Percentiles rank a stretch among this genome's conserved stretches.
Conservation (phyloP, 1,284 basidiomycete genomes). For the Cerrena zonata region DNA sequence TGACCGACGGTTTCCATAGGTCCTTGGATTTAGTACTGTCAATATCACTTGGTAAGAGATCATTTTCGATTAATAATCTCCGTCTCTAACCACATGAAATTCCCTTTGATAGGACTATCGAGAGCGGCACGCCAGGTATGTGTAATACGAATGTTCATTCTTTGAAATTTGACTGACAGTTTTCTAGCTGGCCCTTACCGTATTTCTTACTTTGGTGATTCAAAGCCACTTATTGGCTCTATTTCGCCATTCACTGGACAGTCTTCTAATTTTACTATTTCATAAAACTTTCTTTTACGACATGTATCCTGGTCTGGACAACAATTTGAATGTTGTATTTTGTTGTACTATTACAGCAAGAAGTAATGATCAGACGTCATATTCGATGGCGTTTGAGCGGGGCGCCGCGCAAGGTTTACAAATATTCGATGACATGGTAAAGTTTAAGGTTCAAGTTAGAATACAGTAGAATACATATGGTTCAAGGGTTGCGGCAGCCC, state of each 20-base stretch:
- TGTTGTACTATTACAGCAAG: too few species aligned
- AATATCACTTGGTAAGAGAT: conserved; percentile 54
- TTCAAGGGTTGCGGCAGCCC: too few species aligned
- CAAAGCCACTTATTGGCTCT: conserved; percentile 57
- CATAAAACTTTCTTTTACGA: too few species aligned
- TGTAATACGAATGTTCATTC: conserved; percentile 29
- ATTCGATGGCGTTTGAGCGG: too few species aligned
- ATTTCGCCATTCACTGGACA: conserved; percentile 58
- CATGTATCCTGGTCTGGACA: too few species aligned
- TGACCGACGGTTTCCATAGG: conserved; percentile 25
- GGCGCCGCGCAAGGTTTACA: too few species aligned
- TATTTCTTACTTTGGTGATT: conserved; percentile 68
- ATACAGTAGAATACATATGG: too few species aligned
- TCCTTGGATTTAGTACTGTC: conserved; percentile 58
- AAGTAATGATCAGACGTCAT: too few species aligned
- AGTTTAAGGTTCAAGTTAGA: too few species aligned
- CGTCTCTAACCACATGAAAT: too few species aligned
- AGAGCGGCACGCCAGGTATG: conserved; percentile 52
- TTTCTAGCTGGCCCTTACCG: conserved; percentile 60
- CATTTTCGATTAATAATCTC: conserved; percentile 1
- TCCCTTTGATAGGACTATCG: conserved; percentile 58
- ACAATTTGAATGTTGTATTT: too few species aligned
- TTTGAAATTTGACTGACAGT: conserved; percentile 4
- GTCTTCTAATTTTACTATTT: conserved; percentile 57
- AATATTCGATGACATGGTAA: too few species aligned